Base-by-base conservation (phyloP, 345 rosid genomes). In the Eucalyptus melliodora region DNA sequence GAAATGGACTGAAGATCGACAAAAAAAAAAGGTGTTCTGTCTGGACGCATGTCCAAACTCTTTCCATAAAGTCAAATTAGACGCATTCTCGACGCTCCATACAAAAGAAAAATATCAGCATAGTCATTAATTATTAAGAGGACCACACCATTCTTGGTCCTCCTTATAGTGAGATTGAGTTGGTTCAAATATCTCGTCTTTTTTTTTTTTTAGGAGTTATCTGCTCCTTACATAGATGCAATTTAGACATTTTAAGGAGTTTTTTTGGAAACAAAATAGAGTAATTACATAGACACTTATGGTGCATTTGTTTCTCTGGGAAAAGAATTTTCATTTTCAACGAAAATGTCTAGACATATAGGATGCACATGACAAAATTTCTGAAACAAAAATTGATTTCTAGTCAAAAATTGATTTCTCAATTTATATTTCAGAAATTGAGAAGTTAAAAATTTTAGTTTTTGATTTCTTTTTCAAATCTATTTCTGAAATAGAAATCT, bases 221-320 rank as follows among this genome's bases (percentile, higher is more conserved):
- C 12, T 11, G 3, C 27, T 72, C 8, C 21, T 72, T 19, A 19
- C 11, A 72, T 37, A 5, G 14, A 37, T 37, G 27, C 45, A 11
- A 37, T 37, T 37, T 19, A 72, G 45, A 37, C 0, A 72, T 37
- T 34, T 3, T 34, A 34, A 9, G 2, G 5, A 69, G 13, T 34
- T 69, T 69, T 45, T 6, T 37, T 37, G 42, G 4, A 67, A 69
- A 12, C 81, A 69, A 31, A 31, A 31, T 21, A 19, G 81, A 31
- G 24, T 9, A 31, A 17, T 16, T 31, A 15, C 4, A 19, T 69
- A 69, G 42, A 69, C 81, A 19, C 26, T 6, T 37, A 11, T 1
- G 7, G 14, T 37, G 44, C 4, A 0, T 19, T 34, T 72, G 27
- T 19, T 72, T 37, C 7, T 0, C 12, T 2, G 3, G 7, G 2